Conservation (phyloP, 805 yeast genomes). For the Candida dajiaensis region DNA sequence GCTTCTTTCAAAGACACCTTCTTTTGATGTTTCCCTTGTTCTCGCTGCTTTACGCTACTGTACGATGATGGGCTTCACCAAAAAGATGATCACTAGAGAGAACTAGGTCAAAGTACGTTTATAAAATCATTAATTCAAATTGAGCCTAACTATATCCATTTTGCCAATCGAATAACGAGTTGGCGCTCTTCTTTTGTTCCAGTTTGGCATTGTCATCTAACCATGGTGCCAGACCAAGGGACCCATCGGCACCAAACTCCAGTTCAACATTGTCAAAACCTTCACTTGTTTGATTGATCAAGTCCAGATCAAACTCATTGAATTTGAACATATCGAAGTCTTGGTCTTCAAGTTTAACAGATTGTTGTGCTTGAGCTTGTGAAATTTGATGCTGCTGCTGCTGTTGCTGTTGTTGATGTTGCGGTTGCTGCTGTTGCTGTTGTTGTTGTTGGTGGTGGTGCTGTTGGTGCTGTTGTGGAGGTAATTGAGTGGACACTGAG, state of each 20-base stretch:
- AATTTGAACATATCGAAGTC: background rate
- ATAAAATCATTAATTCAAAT: background rate
- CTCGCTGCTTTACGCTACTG: no score
- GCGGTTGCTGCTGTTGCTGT: background rate
- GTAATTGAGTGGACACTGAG: conserved; percentile 4
- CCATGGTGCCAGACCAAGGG: conserved; percentile 68
- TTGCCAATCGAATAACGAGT: conserved; percentile 23
- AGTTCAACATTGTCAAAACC: conserved; percentile 24
- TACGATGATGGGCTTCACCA: no score
- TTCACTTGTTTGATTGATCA: conserved; percentile 6
- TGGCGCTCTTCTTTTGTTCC: conserved; percentile 1
- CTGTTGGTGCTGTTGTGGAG: conserved; percentile 1
- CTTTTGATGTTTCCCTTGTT: no score
- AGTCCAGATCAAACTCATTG: conserved; percentile 6
- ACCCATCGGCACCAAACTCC: conserved; percentile 80
- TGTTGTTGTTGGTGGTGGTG: background rate
- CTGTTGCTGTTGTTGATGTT: background rate
- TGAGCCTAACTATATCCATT: conserved; percentile 7
- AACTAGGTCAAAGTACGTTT: no score
- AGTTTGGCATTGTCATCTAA: conserved; percentile 30
- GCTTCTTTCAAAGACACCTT: no score
- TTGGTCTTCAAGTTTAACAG: background rate
- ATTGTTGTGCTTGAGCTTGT: background rate
- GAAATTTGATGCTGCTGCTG: background rate
- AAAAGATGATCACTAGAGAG: no score